These are phyloP conservation scores for Cymodocea nodosa DNA, from an alignment of 116 monocot genomes.

Conservation along the genomic window DNA sequence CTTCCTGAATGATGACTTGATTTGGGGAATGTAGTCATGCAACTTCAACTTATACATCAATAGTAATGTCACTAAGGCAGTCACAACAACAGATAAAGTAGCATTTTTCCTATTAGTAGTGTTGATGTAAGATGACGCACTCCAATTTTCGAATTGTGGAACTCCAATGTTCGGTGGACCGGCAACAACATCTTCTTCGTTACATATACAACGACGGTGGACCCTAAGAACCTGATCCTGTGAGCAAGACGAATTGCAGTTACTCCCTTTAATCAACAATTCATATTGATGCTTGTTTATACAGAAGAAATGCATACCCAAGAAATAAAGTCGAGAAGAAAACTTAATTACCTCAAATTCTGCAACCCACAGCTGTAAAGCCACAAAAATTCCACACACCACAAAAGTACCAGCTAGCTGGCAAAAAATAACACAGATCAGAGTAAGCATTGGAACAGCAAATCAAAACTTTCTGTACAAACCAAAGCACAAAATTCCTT, in stretches of 20 bases:
- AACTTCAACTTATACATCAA: conserved; percentile 16
- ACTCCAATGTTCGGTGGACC: not conserved
- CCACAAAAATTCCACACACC: conserved; percentile 14
- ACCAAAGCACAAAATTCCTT: no score
- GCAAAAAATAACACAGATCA: conserved; percentile 4
- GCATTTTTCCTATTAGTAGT: conserved; percentile 24
- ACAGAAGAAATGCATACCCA: not conserved
- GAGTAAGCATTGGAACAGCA: no score
- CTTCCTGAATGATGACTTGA: conserved; percentile 11
- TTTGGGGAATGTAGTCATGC: conserved; percentile 30
- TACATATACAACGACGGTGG: conserved; percentile 10
- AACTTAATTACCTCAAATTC: conserved; percentile 56
- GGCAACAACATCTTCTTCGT: conserved; percentile 9
- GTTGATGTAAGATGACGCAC: conserved; percentile 11
- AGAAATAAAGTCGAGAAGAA: not conserved
- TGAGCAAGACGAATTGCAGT: conserved; percentile 7
- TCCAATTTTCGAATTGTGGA: conserved; percentile 17
- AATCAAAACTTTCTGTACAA: no score
- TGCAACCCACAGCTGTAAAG: conserved; percentile 34
- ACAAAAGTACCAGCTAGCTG: conserved; percentile 39
- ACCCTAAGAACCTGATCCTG: conserved; percentile 53
- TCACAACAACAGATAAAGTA: conserved; percentile 32
- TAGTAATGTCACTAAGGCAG: conserved; percentile 34
- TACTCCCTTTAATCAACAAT: not conserved
- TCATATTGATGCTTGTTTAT: not conserved